Conservation (phyloP, 78 protist species). For the Diacronema lutheri region DNA sequence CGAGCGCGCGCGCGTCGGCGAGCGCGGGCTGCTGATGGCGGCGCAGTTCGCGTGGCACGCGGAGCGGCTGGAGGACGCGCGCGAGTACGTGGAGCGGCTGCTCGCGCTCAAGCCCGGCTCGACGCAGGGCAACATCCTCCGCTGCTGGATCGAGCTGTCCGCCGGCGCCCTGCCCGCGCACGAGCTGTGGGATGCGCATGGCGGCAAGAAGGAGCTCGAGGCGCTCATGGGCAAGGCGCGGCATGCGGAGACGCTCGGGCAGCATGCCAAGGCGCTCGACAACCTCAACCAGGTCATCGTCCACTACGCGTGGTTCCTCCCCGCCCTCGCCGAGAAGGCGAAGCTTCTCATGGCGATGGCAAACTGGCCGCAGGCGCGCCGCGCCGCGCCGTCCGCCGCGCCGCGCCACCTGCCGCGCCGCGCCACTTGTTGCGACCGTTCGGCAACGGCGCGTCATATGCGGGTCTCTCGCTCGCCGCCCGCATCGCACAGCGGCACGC, state of each 20-base stretch:
- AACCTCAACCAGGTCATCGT: background rate
- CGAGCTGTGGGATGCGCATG: too few species aligned
- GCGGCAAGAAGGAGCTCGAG: background rate
- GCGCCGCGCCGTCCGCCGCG: too few species aligned
- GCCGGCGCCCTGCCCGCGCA: background rate
- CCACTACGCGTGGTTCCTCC: background rate
- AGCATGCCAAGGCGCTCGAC: background rate
- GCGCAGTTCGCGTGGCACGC: background rate
- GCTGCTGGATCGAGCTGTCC: background rate
- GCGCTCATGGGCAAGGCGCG: background rate
- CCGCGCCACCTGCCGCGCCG: too few species aligned
- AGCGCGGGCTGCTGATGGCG: conserved; percentile 3
- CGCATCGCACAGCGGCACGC: too few species aligned
- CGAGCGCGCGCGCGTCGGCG: background rate
- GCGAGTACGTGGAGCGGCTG: background rate
- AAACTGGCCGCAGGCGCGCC: conserved; percentile 67
- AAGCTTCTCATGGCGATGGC: conserved; percentile 40
- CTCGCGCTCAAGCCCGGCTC: background rate
- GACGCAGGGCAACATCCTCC: background rate
- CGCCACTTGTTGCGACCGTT: too few species aligned
- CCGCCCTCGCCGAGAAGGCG: conserved; percentile 49
- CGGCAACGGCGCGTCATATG: too few species aligned
- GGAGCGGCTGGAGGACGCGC: background rate
- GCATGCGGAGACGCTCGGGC: background rate
- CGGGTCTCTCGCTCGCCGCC: too few species aligned